A percentile compares a stretch with the other conserved stretches of the same genome.
These are phyloP conservation scores for Collybia mongolica DNA, from an alignment of 768 basidiomycete species.

Conservation along the genomic window DNA sequence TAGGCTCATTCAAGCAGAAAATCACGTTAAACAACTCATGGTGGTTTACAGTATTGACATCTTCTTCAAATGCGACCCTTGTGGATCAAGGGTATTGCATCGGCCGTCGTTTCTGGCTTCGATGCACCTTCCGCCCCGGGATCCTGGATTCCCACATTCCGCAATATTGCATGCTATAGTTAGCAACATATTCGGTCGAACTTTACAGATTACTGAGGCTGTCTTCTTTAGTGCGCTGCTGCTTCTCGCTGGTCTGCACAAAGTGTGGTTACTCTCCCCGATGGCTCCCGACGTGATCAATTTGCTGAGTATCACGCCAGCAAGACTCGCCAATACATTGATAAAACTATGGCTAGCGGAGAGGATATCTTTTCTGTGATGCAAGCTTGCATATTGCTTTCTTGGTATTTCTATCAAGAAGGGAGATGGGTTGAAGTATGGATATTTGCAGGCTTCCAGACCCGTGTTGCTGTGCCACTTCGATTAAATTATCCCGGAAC, in stretches of 20 bases:
- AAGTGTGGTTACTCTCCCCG: constrained; percentile 61
- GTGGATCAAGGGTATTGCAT: constrained; percentile 82
- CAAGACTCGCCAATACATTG: constrained; percentile 86
- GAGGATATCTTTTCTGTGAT: constrained; percentile 85
- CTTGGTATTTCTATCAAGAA: constrained; percentile 91
- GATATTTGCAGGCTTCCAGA: constrained; percentile 88
- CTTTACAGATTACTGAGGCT: constrained; percentile 1
- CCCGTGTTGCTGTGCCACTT: constrained; percentile 76
- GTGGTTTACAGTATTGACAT: constrained; percentile 63
- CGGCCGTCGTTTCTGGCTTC: constrained; percentile 77
- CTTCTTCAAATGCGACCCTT: constrained; percentile 89
- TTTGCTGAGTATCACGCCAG: constrained; percentile 87
- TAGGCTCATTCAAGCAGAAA: constrained; percentile 35
- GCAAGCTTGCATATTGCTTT: constrained; percentile 83
- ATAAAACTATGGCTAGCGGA: constrained; percentile 87
- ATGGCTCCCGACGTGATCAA: constrained; percentile 77
- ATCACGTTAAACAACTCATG: constrained; percentile 4
- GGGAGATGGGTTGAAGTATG: constrained; percentile 90
- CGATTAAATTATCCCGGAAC: constrained; percentile 87
- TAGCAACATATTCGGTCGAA: constrained; percentile 19
- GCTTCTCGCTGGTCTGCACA: constrained; percentile 83
- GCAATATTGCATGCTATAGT: constrained; percentile 91
- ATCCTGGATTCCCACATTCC: constrained; percentile 84
- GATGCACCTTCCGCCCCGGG: constrained; percentile 76
- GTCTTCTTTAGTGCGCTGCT: constrained; percentile 62